Base-by-base conservation (phyloP, 257 asterid genomes). In the Linaria vulgaris region DNA sequence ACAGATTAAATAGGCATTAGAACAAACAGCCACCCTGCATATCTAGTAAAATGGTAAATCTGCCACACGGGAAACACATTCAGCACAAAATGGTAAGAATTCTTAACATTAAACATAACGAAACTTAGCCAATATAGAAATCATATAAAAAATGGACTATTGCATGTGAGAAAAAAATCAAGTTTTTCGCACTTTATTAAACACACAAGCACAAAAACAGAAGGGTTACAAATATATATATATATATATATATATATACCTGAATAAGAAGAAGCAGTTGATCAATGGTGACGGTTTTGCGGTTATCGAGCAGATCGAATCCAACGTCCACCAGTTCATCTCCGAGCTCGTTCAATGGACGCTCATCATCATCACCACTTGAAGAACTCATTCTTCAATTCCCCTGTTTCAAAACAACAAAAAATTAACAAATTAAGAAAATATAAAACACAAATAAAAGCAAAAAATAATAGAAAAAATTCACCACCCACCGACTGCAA, bases 301-400 rank as follows among this genome's bases (percentile, higher is more conserved):
- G 63, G 30, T 6, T 25, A 23, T 38, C 30, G 3, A 78, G 65
- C 60, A 81, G 78, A 67, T 17, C 70, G 14, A 45, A 38, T 50
- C 81, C 83, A 34, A 55, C 31, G 23, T 64, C 80, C 49, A 67
- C 7, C 65, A 81, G 69, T 30, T 59, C 83, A 8, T 59, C 66
- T 59, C 73, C 79, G 19, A 78, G 61, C 50, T 71, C 78, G 63
- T 55, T 56, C 76, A 61, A 79, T 34, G 9, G 41, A 34, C 5
- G 1, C 6, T 8, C 41, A 34, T 34, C 41, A 34, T 34, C 41
- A 23, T 54, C 72, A 16, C 38, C 56, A 16, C 58, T 68, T 54
- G 73, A 43, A 72, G 78, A 66, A n/a, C 76, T 79, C 87, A 81
- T 78, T 59, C 13, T 44, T 69, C 37, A 74, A 70, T 69, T 62